Percentiles rank a stretch among this genome's conserved stretches.
Conservation (phyloP, 148 eudicot genomes). For the Diospyros kaki region DNA sequence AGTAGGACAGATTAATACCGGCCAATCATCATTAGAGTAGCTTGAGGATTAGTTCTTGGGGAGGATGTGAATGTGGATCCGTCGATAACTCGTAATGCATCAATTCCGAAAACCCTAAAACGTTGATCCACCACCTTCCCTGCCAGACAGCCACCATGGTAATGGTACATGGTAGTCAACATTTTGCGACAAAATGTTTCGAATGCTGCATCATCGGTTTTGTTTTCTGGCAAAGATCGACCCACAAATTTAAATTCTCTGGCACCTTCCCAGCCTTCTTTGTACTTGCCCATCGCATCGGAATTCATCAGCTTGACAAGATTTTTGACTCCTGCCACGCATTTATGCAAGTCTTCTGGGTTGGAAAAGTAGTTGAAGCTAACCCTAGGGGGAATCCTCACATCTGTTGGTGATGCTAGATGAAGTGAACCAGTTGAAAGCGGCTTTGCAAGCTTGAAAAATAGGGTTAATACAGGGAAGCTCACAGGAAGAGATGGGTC, state of each 20-base stretch:
- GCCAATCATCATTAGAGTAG: slow-evolving; percentile 24
- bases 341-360: neutral
- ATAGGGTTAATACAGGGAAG: neutral
- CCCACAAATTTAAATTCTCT: slow-evolving; percentile 10
- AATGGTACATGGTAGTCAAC: slow-evolving; percentile 11
- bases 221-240: slow-evolving; percentile 6
- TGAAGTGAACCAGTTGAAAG: slow-evolving; percentile 11
- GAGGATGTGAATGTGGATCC: slow-evolving; percentile 16
- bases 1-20: neutral
- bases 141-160: slow-evolving; percentile 15
- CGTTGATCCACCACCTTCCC: slow-evolving; percentile 16
- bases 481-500: slow-evolving; percentile 15
- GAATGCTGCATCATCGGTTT: neutral
- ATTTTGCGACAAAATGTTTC: slow-evolving; percentile 12
- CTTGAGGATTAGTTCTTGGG: slow-evolving; percentile 25
- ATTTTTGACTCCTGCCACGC: neutral
- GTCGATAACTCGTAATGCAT: slow-evolving; percentile 16
- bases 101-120: slow-evolving; percentile 14
- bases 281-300: slow-evolving; percentile 13
- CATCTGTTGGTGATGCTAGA: neutral
- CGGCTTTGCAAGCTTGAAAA: slow-evolving; percentile 8
- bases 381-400: slow-evolving; percentile 11
- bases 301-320: neutral
- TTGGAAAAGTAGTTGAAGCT: slow-evolving; percentile 15
- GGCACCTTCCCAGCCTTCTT: neutral